Evolutionary conservation across 768 basidiomycete genomes (phyloP).

Genomic region (Clitopilus passeckerianus): DNA sequence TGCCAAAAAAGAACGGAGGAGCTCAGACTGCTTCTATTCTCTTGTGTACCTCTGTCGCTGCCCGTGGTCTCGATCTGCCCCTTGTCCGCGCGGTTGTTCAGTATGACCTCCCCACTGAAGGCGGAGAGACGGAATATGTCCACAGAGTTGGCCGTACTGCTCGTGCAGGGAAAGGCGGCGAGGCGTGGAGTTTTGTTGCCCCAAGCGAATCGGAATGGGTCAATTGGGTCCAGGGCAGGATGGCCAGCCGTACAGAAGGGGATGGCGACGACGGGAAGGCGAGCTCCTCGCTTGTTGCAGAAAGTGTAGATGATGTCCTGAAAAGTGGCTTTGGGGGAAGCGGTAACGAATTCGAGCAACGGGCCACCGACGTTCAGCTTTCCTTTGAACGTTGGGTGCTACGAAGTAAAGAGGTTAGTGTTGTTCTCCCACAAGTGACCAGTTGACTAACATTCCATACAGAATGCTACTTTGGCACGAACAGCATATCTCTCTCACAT

Average conservation of each 20-base stretch:
- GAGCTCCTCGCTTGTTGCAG: constrained; percentile 49
- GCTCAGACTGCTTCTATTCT: constrained; percentile 60
- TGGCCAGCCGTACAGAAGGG: constrained; percentile 47
- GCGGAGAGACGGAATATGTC: constrained; percentile 93
- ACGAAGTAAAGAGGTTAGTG: constrained; percentile 58
- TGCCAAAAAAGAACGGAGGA: constrained; percentile 21
- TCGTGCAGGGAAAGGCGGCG: constrained; percentile 91
- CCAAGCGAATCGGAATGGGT: constrained; percentile 91
- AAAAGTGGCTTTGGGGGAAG: constrained; percentile 83
- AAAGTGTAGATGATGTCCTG: constrained; percentile 68
- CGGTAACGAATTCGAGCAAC: constrained; percentile 72
- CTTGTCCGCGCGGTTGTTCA: constrained; percentile 93
- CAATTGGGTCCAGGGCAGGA: constrained; percentile 80
- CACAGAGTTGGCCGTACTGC: constrained; percentile 97
- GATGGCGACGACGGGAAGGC: constrained; percentile 22
- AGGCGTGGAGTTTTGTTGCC: constrained; percentile 90
- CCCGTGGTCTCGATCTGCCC: constrained; percentile 95
- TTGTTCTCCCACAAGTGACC: constrained; percentile 2
- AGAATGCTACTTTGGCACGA: constrained; percentile 78
- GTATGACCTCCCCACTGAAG: constrained; percentile 96
- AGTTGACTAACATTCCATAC: not conserved
- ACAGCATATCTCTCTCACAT: constrained; percentile 90
- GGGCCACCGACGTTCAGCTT: constrained; percentile 95
- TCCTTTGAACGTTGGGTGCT: constrained; percentile 95
- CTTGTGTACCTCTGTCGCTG: constrained; percentile 94